Percentiles rank a stretch among this genome's conserved stretches.
Conservation (phyloP, 495 filamentous ascomycete genomes). For the Aeminium ludgeri region DNA sequence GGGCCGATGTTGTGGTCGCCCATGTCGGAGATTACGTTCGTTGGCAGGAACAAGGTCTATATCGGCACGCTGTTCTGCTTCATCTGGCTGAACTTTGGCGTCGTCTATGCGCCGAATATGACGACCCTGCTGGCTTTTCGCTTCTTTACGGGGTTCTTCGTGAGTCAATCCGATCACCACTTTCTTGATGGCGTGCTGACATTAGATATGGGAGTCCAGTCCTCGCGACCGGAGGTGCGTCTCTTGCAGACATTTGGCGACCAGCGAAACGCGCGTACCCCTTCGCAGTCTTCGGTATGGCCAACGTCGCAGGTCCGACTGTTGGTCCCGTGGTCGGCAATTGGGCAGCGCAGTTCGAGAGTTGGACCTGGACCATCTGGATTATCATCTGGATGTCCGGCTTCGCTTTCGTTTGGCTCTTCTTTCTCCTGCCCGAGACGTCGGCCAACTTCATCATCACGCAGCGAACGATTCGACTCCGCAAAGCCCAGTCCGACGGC, state of each 20-base stretch:
- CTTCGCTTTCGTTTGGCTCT: constrained; percentile 29
- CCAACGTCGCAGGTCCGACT: constrained; percentile 27
- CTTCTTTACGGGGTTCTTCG: constrained; percentile 24
- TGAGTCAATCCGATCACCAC: constrained; percentile 14
- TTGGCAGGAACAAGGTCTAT: constrained; percentile 19
- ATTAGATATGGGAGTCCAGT: constrained; percentile 3
- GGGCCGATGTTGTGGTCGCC: constrained; percentile 22
- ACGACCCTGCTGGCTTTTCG: constrained; percentile 19
- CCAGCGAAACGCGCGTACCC: constrained; percentile 31
- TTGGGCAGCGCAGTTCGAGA: constrained; percentile 36
- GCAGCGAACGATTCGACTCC: constrained; percentile 34
- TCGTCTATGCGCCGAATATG: constrained; percentile 17
- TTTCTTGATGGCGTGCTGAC: constrained; percentile 13
- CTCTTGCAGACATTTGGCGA: constrained; percentile 17
- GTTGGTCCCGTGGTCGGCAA: constrained; percentile 43
- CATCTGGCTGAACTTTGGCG: constrained; percentile 19
- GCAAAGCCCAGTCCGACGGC: constrained; percentile 23
- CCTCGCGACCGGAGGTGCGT: constrained; percentile 17
- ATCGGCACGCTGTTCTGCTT: constrained; percentile 30
- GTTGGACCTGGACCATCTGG: constrained; percentile 23
- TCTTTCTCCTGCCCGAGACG: constrained; percentile 38
- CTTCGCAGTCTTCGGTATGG: constrained; percentile 32
- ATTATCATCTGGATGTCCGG: constrained; percentile 29
- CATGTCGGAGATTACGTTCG: constrained; percentile 16
- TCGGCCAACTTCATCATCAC: constrained; percentile 33